phyloP scores from a whole-genome alignment of 2,329 filamentous ascomycete species.

The Fusarium nurragi region DNA sequence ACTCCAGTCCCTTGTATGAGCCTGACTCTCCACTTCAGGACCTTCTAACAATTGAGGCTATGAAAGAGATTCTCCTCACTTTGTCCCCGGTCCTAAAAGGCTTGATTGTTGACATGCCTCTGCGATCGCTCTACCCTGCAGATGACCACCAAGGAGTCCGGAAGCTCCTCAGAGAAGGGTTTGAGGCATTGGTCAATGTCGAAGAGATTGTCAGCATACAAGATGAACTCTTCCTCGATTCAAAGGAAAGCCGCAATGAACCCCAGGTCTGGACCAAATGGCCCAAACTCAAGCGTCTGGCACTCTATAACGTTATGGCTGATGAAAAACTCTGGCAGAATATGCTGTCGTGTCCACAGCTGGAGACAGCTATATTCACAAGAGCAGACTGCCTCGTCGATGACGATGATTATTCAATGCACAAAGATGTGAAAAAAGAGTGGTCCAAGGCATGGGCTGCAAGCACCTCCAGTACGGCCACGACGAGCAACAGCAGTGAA shows the following conservation, averaged over 20 bases:
- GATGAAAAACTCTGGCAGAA: neutral
- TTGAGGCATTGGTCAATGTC: constrained; percentile 34
- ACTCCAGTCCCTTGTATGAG: too few species aligned
- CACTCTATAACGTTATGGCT: constrained; percentile 15
- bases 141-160: neutral
- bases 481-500: accelerated
- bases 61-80: constrained; percentile 8
- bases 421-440: neutral
- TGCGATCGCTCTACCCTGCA: constrained; percentile 10
- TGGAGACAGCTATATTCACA: constrained; percentile 21
- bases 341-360: neutral
- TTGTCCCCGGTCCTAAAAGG: constrained; percentile 22
- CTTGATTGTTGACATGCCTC: constrained; percentile 38
- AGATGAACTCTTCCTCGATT: constrained; percentile 31
- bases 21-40: neutral
- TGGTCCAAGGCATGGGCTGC: neutral
- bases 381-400: neutral
- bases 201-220: constrained; percentile 40
- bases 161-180: constrained; percentile 17
- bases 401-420: neutral
- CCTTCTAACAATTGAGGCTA: neutral
- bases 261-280: constrained; percentile 29
- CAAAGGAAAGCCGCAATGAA: neutral
- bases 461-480: neutral
- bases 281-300: constrained; percentile 36